Conservation (phyloP, 768 basidiomycete species). For the Infundibulicybe gibba region DNA sequence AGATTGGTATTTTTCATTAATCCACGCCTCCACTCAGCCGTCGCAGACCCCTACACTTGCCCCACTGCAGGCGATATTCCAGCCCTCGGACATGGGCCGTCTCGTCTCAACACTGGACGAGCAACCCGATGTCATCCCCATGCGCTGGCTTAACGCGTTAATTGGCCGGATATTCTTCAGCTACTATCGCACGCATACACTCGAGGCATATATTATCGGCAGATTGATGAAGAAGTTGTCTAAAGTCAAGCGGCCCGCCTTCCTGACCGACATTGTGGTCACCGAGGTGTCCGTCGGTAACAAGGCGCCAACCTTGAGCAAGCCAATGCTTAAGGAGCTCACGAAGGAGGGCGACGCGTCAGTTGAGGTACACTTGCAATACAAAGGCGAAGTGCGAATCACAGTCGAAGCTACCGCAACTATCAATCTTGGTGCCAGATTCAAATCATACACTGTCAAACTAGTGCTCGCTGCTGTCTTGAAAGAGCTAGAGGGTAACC, state of each 20-base stretch:
- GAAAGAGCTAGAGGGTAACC: constrained; percentile 87
- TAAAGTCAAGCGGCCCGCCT: constrained; percentile 85
- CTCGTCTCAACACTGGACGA: constrained; percentile 85
- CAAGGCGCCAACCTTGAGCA: constrained; percentile 82
- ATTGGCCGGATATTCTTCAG: constrained; percentile 92
- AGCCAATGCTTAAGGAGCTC: constrained; percentile 97
- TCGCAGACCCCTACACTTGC: constrained; percentile 57
- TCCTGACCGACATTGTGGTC: constrained; percentile 82
- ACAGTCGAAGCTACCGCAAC: constrained; percentile 88
- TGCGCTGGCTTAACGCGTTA: constrained; percentile 96
- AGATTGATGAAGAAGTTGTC: constrained; percentile 91
- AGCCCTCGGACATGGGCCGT: constrained; percentile 73
- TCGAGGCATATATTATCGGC: constrained; percentile 84
- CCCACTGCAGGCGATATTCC: constrained; percentile 65
- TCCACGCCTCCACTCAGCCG: constrained; percentile 69
- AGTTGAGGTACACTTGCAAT: constrained; percentile 79
- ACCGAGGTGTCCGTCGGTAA: constrained; percentile 88
- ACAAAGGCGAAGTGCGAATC: constrained; percentile 86
- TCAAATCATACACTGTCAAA: constrained; percentile 89
- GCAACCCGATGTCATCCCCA: constrained; percentile 93
- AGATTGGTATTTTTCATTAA: constrained; percentile 88
- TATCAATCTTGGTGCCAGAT: constrained; percentile 77
- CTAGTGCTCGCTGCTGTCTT: constrained; percentile 86
- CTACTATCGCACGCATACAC: constrained; percentile 76
- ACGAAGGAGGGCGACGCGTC: constrained; percentile 92